A percentile compares a stretch with the other conserved stretches of the same genome.
Evolutionary conservation across 257 asterid genomes (phyloP).

Genomic region (Avicennia marina): DNA sequence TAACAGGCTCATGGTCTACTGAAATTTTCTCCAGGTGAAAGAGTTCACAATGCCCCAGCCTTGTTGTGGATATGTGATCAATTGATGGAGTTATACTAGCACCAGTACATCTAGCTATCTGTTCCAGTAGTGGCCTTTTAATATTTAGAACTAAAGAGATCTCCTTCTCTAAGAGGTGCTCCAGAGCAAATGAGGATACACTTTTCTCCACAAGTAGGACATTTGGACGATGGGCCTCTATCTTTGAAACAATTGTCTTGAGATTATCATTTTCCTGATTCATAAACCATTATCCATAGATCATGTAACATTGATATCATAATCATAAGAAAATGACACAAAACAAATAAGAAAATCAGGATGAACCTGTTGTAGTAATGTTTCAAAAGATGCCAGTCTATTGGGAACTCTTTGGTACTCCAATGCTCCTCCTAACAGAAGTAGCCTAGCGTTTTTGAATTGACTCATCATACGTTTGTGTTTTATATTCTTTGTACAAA

Average conservation of each 20-base stretch:
- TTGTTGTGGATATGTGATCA: slow-evolving; percentile 62
- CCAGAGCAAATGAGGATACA: slow-evolving; percentile 87
- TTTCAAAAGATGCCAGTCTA: slow-evolving; percentile 87
- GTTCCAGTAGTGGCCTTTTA: slow-evolving; percentile 70
- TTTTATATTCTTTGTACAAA: slow-evolving; percentile 88
- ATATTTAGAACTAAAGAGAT: slow-evolving; percentile 88
- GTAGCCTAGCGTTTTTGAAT: slow-evolving; percentile 77
- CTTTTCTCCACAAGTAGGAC: slow-evolving; percentile 92
- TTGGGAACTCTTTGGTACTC: slow-evolving; percentile 84
- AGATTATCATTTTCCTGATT: slow-evolving; percentile 85
- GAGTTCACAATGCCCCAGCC: slow-evolving; percentile 84
- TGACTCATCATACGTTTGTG: slow-evolving; percentile 95
- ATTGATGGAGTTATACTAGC: slow-evolving; percentile 76
- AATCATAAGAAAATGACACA: neutral
- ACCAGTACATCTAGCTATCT: slow-evolving; percentile 87
- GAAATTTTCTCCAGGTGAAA: slow-evolving; percentile 72
- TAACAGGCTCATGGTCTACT: slow-evolving; percentile 68
- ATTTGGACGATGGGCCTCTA: slow-evolving; percentile 86
- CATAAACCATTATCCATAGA: slow-evolving; percentile 8
- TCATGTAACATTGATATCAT: slow-evolving; percentile 16
- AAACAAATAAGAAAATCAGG: slow-evolving; percentile 2
- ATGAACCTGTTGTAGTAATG: slow-evolving; percentile 76
- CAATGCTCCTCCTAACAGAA: slow-evolving; percentile 87
- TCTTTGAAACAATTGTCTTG: slow-evolving; percentile 70
- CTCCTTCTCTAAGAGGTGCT: slow-evolving; percentile 75